Base-by-base conservation (phyloP, 352 stramenopile species). In the Pythium dissimile region DNA sequence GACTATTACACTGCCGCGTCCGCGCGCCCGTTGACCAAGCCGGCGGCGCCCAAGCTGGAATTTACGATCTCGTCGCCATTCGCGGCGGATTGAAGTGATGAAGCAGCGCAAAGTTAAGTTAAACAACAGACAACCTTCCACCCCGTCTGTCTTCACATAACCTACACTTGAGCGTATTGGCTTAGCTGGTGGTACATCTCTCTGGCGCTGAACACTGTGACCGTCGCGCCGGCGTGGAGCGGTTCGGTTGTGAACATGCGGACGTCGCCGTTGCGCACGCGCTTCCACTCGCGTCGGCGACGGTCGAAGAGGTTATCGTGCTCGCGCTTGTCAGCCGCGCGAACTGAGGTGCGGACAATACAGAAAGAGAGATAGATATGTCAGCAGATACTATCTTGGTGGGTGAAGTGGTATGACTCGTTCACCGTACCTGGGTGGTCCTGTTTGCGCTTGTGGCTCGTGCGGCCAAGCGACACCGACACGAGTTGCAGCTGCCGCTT, bases 1-100 rank as follows among this genome's bases (percentile, higher is more conserved):
- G 82, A 89, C 56, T 94, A 94, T 69, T 94, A 92, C 61, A 66
- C 88, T 26, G 68, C 69, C 15, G 84, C 84, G 11, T 85, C 88
- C 24, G 77, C 84, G 28, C 74, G 73, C 12, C 72, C 76, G 5
- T 51, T 43, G 8, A 63, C 69, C 13, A 84, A 74, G 47, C 76
- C 81, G 9, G 55, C 75, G 5, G 73, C 84, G 31, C 84, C 84
- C 16, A 79, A 77, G 41, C 72, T 94, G 28, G 82, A 92, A 67
- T 94, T 94, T 42, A 92, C 76, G 10, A 92, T 94, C 59, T 71
- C 79, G 26, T 71, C 78, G 48, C 81, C 81, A 26, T 83, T 84
- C 54, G 80, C 78, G 27, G 74, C 75, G n/a, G 80, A 90, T 38
- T 90, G 49, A 64, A 9, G 23, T 12, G 26, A 16, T 34, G n/a